Percentiles rank a stretch among this genome's conserved stretches.
These are phyloP conservation scores for Symbiodinium natans DNA, from an alignment of 73 alveolate genomes.

Conservation along the genomic window DNA sequence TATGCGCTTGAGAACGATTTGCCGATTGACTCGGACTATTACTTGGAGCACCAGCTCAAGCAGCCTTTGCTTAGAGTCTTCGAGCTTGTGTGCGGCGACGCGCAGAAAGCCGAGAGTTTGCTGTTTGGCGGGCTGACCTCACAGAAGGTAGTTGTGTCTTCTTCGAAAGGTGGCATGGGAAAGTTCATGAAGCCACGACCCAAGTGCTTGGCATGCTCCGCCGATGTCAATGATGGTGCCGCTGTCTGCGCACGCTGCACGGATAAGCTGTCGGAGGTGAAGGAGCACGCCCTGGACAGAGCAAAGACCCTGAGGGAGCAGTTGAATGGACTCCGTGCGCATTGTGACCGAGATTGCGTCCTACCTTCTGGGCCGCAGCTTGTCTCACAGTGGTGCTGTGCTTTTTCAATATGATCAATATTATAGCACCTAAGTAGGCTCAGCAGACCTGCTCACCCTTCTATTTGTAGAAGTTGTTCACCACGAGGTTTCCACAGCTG, in stretches of 20 bases:
- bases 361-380: neutral
- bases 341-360: neutral
- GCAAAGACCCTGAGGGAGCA: neutral
- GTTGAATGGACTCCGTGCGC: neutral
- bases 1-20: constrained; percentile 98
- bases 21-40: constrained; percentile 98
- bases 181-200: neutral
- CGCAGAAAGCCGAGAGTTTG: neutral
- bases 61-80: neutral
- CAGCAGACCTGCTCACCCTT: too few species aligned
- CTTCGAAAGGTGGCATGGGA: neutral
- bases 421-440: too few species aligned
- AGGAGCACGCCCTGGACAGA: neutral
- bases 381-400: too few species aligned
- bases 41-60: constrained; percentile 98
- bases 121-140: neutral
- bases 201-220: neutral
- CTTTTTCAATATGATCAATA: too few species aligned
- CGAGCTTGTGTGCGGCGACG: neutral
- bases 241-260: neutral
- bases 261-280: neutral
- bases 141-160: neutral
- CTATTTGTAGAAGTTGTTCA: too few species aligned
- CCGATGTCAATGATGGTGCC: neutral
- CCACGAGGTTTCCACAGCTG: constrained; percentile 14